A percentile compares a stretch with the other conserved stretches of the same genome.
Evolutionary conservation across 2,329 filamentous ascomycete species (phyloP).

Genomic region (Cladobotryum protrusum): DNA sequence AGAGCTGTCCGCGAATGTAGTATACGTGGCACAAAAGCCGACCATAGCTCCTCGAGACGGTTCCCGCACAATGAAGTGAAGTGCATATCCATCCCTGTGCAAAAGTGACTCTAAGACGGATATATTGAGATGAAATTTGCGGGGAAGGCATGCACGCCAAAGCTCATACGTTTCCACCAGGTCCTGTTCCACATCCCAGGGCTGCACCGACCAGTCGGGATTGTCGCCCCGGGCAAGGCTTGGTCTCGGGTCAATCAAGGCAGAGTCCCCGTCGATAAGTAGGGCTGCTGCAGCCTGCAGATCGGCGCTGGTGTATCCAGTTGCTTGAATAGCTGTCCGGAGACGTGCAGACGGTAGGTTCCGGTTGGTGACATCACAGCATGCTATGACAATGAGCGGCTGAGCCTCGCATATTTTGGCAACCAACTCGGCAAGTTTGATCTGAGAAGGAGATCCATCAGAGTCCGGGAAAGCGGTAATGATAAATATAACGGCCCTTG

Average conservation of each 20-base stretch:
- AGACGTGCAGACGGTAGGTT: constrained; percentile 37
- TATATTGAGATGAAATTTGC: constrained; percentile 39
- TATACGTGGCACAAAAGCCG: constrained; percentile 56
- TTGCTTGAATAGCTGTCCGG: constrained; percentile 45
- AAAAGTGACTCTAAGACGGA: constrained; percentile 41
- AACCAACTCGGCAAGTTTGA: constrained; percentile 43
- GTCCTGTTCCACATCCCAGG: constrained; percentile 35
- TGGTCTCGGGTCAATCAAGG: constrained; percentile 8
- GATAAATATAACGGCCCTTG: constrained; percentile 55
- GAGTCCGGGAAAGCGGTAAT: constrained; percentile 43
- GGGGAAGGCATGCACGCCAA: constrained; percentile 40
- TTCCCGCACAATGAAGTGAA: constrained; percentile 52
- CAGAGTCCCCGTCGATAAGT: constrained; percentile 38
- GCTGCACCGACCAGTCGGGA: constrained; percentile 36
- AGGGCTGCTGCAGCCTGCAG: constrained; percentile 46
- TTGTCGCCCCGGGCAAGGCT: neutral
- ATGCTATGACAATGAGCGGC: constrained; percentile 47
- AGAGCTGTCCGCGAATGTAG: constrained; percentile 48
- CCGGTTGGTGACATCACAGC: constrained; percentile 38
- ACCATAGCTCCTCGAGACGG: constrained; percentile 35
- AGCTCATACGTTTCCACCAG: constrained; percentile 36
- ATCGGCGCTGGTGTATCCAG: constrained; percentile 41
- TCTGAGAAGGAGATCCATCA: constrained; percentile 39
- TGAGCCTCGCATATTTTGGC: constrained; percentile 40
- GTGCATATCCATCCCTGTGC: constrained; percentile 48